Evolutionary conservation across 2,329 filamentous ascomycete species (phyloP).

Genomic region (Escovopsis weberi): DNA sequence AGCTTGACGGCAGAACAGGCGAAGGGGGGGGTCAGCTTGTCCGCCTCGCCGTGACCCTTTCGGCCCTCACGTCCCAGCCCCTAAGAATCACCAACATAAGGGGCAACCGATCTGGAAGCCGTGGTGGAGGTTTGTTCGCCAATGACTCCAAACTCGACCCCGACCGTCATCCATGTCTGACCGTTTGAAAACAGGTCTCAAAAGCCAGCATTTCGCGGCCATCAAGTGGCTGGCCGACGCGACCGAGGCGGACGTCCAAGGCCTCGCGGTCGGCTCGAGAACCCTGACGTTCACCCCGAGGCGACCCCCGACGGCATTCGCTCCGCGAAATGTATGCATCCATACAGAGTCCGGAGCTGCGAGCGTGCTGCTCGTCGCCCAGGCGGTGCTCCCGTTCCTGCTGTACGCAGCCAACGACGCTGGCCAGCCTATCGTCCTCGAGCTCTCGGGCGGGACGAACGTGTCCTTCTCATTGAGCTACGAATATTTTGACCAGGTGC

Average conservation of each 20-base stretch:
- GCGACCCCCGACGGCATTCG: constrained; percentile 22
- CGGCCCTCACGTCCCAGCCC: constrained; percentile 38
- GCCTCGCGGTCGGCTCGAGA: constrained; percentile 35
- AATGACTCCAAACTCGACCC: not conserved
- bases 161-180: not conserved
- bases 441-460: constrained; percentile 45
- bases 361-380: constrained; percentile 42
- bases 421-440: constrained; percentile 31
- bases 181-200: constrained; percentile 30
- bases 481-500: constrained; percentile 48
- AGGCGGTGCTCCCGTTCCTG: constrained; percentile 45
- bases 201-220: constrained; percentile 43
- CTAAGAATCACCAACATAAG: constrained; percentile 40
- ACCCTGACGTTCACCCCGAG: constrained; percentile 33
- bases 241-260: constrained; percentile 35
- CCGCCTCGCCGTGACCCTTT: constrained; percentile 38
- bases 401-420: constrained; percentile 34
- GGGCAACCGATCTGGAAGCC: constrained; percentile 30
- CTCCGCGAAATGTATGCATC: constrained; percentile 32
- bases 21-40: constrained; percentile 50
- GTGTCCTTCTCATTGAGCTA: constrained; percentile 41
- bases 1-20: constrained; percentile 41
- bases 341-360: constrained; percentile 34
- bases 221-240: constrained; percentile 38
- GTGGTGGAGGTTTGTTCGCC: constrained; percentile 14